Conservation (phyloP, 129 eudicot genomes). For the Smallanthus sonchifolius region DNA sequence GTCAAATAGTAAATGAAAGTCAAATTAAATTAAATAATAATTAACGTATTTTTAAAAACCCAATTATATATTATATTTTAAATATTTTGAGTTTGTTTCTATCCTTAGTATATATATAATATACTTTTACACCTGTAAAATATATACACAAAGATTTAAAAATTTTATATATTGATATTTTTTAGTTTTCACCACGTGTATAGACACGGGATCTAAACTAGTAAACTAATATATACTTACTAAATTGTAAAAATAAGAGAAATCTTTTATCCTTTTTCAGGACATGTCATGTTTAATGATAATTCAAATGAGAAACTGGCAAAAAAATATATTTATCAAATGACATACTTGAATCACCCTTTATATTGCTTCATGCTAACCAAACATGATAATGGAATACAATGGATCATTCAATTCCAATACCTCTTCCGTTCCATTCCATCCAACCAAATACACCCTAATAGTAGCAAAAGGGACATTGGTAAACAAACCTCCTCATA, state of each 20-base stretch:
- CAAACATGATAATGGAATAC: background rate
- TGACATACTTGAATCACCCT: background rate
- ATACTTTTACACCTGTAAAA: no score
- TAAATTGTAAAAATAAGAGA: background rate
- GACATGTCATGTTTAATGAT: background rate
- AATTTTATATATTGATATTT: no score
- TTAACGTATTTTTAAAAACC: no score
- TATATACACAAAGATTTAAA: no score
- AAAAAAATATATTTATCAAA: background rate
- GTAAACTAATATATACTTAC: background rate
- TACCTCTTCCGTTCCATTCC: background rate
- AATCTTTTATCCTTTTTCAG: background rate
- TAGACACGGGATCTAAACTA: no score
- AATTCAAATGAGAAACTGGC: background rate
- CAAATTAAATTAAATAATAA: no score
- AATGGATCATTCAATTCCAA: background rate
- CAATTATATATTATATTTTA: no score
- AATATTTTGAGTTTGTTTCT: no score
- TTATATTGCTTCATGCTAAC: background rate
- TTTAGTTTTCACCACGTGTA: no score
- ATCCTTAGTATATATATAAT: no score
- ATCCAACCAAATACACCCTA: background rate
- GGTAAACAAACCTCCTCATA: conserved; percentile 63
- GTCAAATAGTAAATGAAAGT: no score
- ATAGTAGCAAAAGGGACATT: background rate